phyloP scores from a whole-genome alignment of 768 basidiomycete species.

The Boletus fagicola region DNA sequence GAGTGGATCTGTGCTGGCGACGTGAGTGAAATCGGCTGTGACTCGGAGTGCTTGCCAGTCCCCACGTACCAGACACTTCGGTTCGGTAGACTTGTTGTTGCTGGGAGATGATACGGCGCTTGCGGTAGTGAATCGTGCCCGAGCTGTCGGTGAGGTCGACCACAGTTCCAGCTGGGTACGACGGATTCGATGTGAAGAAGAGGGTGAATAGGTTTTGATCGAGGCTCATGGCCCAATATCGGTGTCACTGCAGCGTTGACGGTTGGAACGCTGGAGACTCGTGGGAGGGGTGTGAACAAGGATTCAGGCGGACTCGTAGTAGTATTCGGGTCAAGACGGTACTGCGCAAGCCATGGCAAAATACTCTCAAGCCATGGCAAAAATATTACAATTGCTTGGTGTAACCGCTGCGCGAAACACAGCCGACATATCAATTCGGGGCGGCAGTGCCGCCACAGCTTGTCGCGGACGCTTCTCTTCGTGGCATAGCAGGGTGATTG shows the following conservation, averaged over 20 bases:
- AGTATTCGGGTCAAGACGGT: not conserved
- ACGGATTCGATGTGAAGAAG: conserved; percentile 54
- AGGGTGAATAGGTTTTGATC: conserved; percentile 88
- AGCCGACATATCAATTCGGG: not conserved
- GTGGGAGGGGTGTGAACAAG: not conserved
- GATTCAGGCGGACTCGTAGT: not conserved
- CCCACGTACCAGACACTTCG: conserved; percentile 62
- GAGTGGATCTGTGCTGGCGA: conserved; percentile 56
- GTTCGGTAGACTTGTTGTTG: conserved; percentile 50
- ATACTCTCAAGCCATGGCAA: not conserved
- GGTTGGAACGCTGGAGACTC: not conserved
- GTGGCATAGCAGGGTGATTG: too few species aligned
- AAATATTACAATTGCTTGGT: not conserved
- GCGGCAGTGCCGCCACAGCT: not conserved
- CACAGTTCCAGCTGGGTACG: conserved; percentile 48
- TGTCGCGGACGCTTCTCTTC: too few species aligned
- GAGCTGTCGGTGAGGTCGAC: conserved; percentile 68
- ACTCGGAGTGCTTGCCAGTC: not conserved
- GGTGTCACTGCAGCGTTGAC: not conserved
- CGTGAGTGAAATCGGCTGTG: not conserved
- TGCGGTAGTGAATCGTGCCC: conserved; percentile 69
- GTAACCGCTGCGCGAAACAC: not conserved
- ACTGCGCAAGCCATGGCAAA: not conserved
- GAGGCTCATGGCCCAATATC: conserved; percentile 56
- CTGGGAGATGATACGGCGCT: conserved; percentile 53